These are phyloP conservation scores for Cyamopsis tetragonoloba DNA, from an alignment of 306 rosid genomes.

Conservation along the genomic window DNA sequence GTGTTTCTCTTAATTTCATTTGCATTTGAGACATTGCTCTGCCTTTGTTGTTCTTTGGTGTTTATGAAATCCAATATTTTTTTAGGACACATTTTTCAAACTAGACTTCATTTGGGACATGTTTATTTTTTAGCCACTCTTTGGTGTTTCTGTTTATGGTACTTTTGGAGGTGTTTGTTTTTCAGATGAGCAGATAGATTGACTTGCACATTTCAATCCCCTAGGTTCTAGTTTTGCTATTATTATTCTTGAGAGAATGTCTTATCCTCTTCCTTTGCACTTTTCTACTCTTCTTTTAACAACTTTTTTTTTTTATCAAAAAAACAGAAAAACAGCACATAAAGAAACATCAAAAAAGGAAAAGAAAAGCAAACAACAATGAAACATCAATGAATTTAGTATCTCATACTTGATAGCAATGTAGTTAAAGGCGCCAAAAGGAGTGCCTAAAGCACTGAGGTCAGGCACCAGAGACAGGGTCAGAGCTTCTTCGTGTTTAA, in stretches of 20 bases:
- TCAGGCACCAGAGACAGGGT: neutral
- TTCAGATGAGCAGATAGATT: neutral
- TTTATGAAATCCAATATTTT: neutral
- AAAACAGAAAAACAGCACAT: neutral
- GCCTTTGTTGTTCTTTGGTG: neutral
- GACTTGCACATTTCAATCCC: neutral
- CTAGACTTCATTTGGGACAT: neutral
- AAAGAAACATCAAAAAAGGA: neutral
- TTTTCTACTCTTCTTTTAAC: neutral
- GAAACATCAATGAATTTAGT: neutral
- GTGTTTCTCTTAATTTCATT: neutral
- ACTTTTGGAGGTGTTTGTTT: neutral
- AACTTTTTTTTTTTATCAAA: neutral
- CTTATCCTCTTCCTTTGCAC: neutral
- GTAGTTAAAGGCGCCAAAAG: slow-evolving; percentile 21
- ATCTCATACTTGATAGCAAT: neutral
- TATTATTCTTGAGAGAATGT: neutral
- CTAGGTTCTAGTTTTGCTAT: neutral
- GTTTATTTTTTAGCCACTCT: neutral
- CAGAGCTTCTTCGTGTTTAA: neutral
- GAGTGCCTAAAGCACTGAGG: neutral
- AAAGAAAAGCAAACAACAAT: neutral
- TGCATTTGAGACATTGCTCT: neutral
- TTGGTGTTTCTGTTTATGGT: neutral
- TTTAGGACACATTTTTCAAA: neutral